Evolutionary conservation across 192 early-diverging fungal species (phyloP).

Genomic region (Backusella circina): DNA sequence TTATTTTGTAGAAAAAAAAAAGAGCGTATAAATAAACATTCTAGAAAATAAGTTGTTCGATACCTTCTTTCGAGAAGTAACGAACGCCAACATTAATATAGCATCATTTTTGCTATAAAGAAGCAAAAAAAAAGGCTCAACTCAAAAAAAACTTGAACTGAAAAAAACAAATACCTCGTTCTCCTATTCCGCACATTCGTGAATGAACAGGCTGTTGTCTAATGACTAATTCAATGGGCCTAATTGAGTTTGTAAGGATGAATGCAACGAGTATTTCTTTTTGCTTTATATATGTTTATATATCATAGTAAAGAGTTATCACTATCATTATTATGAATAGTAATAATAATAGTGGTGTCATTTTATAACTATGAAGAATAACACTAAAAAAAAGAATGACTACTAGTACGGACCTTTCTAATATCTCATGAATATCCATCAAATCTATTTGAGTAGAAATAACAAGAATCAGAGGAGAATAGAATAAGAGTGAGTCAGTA

Average conservation of each 20-base stretch:
- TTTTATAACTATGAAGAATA: background rate
- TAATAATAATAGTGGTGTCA: background rate
- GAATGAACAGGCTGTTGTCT: conserved; percentile 88
- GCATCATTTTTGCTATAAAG: background rate
- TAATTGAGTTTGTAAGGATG: background rate
- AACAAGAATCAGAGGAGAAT: background rate
- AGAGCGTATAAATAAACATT: background rate
- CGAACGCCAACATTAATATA: background rate
- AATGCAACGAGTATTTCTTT: background rate
- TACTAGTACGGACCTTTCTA: conserved; percentile 2
- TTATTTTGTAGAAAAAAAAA: background rate
- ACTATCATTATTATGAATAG: background rate
- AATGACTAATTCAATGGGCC: conserved; percentile 56
- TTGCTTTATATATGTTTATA: background rate
- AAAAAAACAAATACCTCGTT: conserved; percentile 62
- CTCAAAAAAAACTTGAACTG: background rate
- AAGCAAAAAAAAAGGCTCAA: background rate
- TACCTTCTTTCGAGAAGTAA: background rate
- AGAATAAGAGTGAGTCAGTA: background rate
- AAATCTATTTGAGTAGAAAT: background rate
- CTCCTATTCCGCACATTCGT: conserved; percentile 91
- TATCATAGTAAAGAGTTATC: background rate
- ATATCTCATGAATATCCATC: background rate
- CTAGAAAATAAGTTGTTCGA: background rate
- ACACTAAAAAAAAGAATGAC: background rate